Conservation (phyloP, 2,329 filamentous ascomycete species). For the Monosporascus cannonballus region DNA sequence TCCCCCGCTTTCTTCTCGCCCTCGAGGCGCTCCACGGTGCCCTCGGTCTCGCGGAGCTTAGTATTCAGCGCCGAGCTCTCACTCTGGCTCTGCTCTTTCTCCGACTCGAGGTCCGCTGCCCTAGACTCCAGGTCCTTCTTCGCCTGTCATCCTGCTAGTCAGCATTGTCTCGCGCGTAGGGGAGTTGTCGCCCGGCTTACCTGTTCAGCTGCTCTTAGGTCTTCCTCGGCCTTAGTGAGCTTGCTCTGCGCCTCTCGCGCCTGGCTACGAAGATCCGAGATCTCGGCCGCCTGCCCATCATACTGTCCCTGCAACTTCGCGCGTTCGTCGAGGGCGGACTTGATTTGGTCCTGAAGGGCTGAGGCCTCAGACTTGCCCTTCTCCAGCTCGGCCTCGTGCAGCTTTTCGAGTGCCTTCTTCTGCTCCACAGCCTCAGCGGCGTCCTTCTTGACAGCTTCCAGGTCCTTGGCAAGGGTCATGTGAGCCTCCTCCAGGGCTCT, state of each 20-base stretch:
- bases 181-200: constrained; percentile 16
- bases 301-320: constrained; percentile 24
- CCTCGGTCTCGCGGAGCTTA: constrained; percentile 11
- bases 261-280: constrained; percentile 25
- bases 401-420: constrained; percentile 5
- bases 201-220: constrained; percentile 26
- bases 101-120: constrained; percentile 17
- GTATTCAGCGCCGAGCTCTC: constrained; percentile 14
- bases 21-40: constrained; percentile 14
- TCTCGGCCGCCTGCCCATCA: constrained; percentile 24
- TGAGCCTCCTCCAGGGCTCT: constrained; percentile 11
- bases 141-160: constrained; percentile 13
- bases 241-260: constrained; percentile 30
- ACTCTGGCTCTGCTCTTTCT: constrained; percentile 12
- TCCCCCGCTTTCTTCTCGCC: constrained; percentile 17
- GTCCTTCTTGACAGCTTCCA: constrained; percentile 18
- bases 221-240: constrained; percentile 29
- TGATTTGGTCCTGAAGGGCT: constrained; percentile 18
- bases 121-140: constrained; percentile 20
- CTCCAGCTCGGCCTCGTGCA: constrained; percentile 10
- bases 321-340: constrained; percentile 20
- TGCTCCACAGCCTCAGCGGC: constrained; percentile 13
- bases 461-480: constrained; percentile 11
- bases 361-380: constrained; percentile 7
- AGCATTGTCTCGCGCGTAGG: neutral